These are phyloP conservation scores for Trapa bicornis DNA, from an alignment of 345 rosid species.

Conservation along the genomic window DNA sequence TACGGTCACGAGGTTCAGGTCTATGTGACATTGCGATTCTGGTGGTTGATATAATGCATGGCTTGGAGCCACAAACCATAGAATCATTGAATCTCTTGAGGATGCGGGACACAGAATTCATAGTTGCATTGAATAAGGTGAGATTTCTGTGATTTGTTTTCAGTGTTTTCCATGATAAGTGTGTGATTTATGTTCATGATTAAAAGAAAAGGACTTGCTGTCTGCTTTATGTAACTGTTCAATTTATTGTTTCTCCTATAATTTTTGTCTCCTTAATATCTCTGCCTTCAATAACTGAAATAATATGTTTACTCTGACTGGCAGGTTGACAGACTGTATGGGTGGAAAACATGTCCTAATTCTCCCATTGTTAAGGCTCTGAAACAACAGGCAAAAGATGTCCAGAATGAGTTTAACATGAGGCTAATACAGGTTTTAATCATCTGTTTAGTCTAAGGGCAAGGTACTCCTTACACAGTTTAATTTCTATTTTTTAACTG, in stretches of 20 bases:
- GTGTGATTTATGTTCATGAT: background rate
- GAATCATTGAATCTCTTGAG: conserved; percentile 83
- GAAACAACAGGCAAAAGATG: conserved; percentile 62
- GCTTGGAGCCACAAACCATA: conserved; percentile 82
- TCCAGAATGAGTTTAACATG: conserved; percentile 57
- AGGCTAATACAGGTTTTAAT: conserved; percentile 44
- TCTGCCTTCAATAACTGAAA: no score
- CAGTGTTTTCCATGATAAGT: background rate
- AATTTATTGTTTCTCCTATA: no score
- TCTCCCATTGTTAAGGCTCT: conserved; percentile 59
- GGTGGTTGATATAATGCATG: conserved; percentile 95
- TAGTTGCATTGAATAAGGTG: conserved; percentile 91
- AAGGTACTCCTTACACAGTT: background rate
- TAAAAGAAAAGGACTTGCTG: no score
- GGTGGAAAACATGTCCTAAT: conserved; percentile 70
- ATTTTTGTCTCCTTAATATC: background rate
- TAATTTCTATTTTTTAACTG: conserved; percentile 2
- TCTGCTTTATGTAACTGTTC: no score
- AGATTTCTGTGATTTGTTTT: conserved; percentile 4
- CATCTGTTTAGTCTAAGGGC: background rate
- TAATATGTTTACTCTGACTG: conserved; percentile 8
- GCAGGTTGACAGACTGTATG: conserved; percentile 90
- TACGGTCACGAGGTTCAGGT: conserved; percentile 70
- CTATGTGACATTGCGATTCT: conserved; percentile 92
- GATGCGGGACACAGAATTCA: conserved; percentile 80